A percentile compares a stretch with the other conserved stretches of the same genome.
These are phyloP conservation scores for Penicillium sp. DNA, from an alignment of 2,329 filamentous ascomycete genomes.

Conservation along the genomic window DNA sequence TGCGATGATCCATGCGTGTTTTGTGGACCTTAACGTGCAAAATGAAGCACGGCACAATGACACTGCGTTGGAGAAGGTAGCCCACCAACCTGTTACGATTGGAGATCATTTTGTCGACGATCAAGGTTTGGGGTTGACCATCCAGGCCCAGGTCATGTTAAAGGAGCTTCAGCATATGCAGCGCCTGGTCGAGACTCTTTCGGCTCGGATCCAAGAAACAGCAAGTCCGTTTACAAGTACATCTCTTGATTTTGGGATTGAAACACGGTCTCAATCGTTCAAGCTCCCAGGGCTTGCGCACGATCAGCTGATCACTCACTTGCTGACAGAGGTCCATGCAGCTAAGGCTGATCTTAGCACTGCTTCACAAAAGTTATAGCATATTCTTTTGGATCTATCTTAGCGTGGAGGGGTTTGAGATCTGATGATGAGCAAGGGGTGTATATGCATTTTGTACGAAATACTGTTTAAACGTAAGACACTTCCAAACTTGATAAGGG, in stretches of 20 bases:
- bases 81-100: constrained; percentile 8
- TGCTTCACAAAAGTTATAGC: not conserved
- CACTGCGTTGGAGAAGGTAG: not conserved
- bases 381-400: not conserved
- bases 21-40: not conserved
- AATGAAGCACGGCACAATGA: not conserved
- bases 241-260: not conserved
- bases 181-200: constrained; percentile 8
- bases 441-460: not conserved
- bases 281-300: not conserved
- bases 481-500: not conserved
- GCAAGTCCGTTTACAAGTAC: not conserved
- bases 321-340: not conserved
- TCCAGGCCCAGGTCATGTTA: constrained; percentile 7
- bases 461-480: not conserved
- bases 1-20: constrained; percentile 7
- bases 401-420: not conserved
- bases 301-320: not conserved
- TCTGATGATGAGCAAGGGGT: not conserved
- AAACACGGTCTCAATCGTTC: not conserved
- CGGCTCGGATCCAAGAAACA: constrained; percentile 5
- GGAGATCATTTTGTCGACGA: constrained; percentile 12
- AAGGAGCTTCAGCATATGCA: constrained; percentile 7
- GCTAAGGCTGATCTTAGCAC: not conserved
- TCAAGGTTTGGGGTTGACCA: not conserved